Base-by-base conservation (phyloP, 2,329 filamentous ascomycete genomes). In the Allantophomopsis lycopodina region DNA sequence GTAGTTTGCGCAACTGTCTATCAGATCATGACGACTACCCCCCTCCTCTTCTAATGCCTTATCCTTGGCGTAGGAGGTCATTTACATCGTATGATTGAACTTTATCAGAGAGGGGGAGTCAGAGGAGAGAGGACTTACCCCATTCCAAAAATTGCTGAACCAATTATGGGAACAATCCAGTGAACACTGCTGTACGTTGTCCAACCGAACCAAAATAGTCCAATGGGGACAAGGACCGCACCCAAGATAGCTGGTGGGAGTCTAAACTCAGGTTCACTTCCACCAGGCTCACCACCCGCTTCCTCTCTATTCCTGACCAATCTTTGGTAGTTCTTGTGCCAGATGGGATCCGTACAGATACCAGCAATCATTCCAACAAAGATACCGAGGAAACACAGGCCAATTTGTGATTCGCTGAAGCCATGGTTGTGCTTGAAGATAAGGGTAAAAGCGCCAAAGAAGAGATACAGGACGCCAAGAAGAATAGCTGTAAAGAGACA, bases 131-230 rank as follows among this genome's bases (percentile, higher is more conserved):
- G 6, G 57, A 68, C 76, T 65, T 65, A 82, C 76, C 73, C 83
- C 55, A 69, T 64, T 42, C 78, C 82, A 60, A 87, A 88, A 35
- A 88, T 63, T 33, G 58, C 68, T 20, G 76, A 81, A 15, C 79
- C 83, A 59, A 88, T 78, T 47, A 86, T 79, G 18, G 82, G 79
- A 35, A 78, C 69, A 44, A 84, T 81, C 78, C 78, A 89, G 59
- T 85, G 80, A 37, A 94, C 72, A 49, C 60, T 70, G 2, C 77
- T 59, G 56, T 79, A 88, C 12, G 82, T 81, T 4, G 83, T 87
- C 83, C 86, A 94, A 12, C 76, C 86, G 60, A 94, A 94, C 61
- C 84, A 82, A 58, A 95, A 94, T 13, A 96, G 62, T 6, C 85
- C 84, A 41, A 83, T 65, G 5, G 87, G 84, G 23, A 91, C 84